Evolutionary conservation across 2,329 filamentous ascomycete species (phyloP).

Genomic region (Periconia sp.): DNA sequence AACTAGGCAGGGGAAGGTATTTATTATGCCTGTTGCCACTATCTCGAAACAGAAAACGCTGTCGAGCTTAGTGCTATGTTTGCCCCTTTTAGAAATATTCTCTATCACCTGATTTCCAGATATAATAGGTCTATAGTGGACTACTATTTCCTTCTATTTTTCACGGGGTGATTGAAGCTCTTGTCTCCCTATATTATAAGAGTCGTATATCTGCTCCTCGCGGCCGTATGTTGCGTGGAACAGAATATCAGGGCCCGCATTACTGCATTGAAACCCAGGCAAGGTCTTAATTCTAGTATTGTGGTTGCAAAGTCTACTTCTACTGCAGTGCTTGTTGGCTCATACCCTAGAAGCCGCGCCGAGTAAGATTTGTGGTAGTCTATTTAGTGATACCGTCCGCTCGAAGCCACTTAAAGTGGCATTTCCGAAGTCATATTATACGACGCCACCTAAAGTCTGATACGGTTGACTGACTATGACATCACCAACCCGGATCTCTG

Average conservation of each 20-base stretch:
- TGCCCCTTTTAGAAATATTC: slow-evolving; percentile 4
- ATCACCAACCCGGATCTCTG: slow-evolving; percentile 2
- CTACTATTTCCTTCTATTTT: background rate
- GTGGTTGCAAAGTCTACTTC: slow-evolving; percentile 1
- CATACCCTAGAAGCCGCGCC: background rate
- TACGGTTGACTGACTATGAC: slow-evolving; percentile 5
- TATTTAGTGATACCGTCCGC: slow-evolving; percentile 4
- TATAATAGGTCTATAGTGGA: slow-evolving; percentile 6
- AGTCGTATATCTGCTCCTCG: background rate
- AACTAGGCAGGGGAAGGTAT: slow-evolving; percentile 1
- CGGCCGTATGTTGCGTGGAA: slow-evolving; percentile 2
- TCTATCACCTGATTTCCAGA: slow-evolving; percentile 8
- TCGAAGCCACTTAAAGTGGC: slow-evolving; percentile 4
- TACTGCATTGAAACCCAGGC: slow-evolving; percentile 1
- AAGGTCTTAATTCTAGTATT: slow-evolving; percentile 1
- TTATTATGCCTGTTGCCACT: slow-evolving; percentile 1
- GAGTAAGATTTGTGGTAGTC: slow-evolving; percentile 2
- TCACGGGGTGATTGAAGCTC: slow-evolving; percentile 1
- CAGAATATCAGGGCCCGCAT: slow-evolving; percentile 1
- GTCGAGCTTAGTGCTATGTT: background rate
- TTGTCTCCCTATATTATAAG: slow-evolving; percentile 1
- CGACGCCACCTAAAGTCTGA: slow-evolving; percentile 3
- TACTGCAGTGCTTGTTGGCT: slow-evolving; percentile 3
- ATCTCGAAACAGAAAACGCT: slow-evolving; percentile 5
- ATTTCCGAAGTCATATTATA: slow-evolving; percentile 9